Evolutionary conservation across 495 filamentous ascomycete species (phyloP).

Genomic region (Sordaria brevicollis): DNA sequence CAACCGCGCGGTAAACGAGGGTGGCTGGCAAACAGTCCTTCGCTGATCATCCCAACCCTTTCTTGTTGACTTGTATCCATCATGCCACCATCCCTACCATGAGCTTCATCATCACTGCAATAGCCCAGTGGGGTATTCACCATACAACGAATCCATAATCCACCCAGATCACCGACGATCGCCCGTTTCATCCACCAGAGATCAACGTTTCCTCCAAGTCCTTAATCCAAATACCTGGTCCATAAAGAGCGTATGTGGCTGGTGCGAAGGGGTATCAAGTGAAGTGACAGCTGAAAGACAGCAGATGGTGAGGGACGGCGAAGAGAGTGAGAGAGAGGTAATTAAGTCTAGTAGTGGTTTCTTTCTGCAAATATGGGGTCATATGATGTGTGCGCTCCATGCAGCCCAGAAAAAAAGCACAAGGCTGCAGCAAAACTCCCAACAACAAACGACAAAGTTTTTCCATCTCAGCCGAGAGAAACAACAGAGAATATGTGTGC

Average conservation of each 20-base stretch:
- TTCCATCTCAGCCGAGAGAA: not conserved
- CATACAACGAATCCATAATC: not conserved
- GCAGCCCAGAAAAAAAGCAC: not conserved
- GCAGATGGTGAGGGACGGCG: not conserved
- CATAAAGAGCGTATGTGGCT: not conserved
- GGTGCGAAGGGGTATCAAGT: not conserved
- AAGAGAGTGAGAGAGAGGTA: not conserved
- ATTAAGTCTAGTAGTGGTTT: constrained; percentile 4
- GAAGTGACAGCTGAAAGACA: not conserved
- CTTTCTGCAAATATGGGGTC: not conserved
- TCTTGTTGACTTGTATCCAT: not conserved
- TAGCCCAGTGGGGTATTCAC: not conserved
- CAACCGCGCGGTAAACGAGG: not conserved
- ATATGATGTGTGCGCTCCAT: constrained; percentile 1
- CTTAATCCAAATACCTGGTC: not conserved
- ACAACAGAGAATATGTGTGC: not conserved
- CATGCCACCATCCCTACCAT: not conserved
- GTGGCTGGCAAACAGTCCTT: not conserved
- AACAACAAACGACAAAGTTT: not conserved
- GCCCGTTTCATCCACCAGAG: not conserved
- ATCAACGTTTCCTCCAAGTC: not conserved
- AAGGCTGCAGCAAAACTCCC: not conserved
- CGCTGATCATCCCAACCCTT: not conserved
- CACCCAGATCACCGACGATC: not conserved
- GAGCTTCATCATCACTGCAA: not conserved